Evolutionary conservation across 208 protist genomes (phyloP), one percentile per base, ranked within the genome.

Genomic region (Jaenimonas drosophilae): DNA sequence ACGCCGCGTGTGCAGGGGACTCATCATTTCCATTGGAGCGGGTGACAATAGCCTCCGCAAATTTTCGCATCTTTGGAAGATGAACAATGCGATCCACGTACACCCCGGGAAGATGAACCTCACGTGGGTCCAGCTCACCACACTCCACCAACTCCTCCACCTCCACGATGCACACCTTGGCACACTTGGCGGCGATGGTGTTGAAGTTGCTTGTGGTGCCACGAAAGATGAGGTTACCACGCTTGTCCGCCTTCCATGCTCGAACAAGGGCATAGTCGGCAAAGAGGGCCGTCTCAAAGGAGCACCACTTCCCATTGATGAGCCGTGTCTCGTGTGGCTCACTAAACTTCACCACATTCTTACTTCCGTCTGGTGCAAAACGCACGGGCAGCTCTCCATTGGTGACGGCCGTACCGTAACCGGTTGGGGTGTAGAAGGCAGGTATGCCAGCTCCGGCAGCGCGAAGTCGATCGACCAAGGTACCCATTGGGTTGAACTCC

Each of bases 151-250:
- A 87, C 59, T 97, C 88, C 58, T 97, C 91, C 19, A 95, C 84
- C 67, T 97, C 93, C 0, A 70, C 94, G 48, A 97, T 97, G 31
- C 69, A 82, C 36, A 96, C 74, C 47, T 88, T 80, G 21, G 61
- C 76, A 0, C 88, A 86, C 23, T 60, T 83, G 3, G 93, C 94
- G 5, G 66, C 52, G 16, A 68, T 44, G 17, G 79, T 52, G 59
- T 97, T 97, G 58, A 97, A 96, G 62, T 97, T 97, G 38, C 79
- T 42, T 16, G 93, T 76, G 6, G 92, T 97, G 31, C 82, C 73
- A 36, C 78, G 76, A 48, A 82, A 83, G 9, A 73, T 29, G n/a
- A 76, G 36, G 46, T 78, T 82, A 21, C 70, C 75, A n/a, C 41
- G 33, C 16, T 49, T 77, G 65, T 96, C 92, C 19, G 81, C 91